These are phyloP conservation scores for Zygosaccharomyces sapae DNA, from an alignment of 1,139 yeast genomes.

Conservation along the genomic window DNA sequence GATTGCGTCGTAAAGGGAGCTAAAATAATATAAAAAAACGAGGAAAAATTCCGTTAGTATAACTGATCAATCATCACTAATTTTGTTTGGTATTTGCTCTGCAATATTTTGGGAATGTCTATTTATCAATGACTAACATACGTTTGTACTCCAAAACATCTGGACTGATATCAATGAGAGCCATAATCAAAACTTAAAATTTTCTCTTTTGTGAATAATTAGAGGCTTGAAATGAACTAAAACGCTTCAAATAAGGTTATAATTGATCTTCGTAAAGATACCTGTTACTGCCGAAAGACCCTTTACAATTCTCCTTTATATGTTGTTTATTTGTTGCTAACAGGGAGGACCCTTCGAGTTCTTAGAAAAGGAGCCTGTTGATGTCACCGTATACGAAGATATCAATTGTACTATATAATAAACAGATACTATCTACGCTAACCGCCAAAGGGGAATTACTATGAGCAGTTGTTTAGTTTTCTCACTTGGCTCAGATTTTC, in stretches of 20 bases:
- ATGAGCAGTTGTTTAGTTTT: background rate
- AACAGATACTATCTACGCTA: background rate
- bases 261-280: background rate
- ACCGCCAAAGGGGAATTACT: background rate
- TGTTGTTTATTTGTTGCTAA: constrained; percentile 6
- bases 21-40: constrained; percentile 10
- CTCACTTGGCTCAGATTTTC: background rate
- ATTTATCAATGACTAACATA: constrained; percentile 41
- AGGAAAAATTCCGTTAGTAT: background rate
- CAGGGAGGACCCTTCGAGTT: constrained; percentile 2
- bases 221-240: background rate
- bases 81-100: background rate
- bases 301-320: constrained; percentile 4
- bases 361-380: constrained; percentile 4
- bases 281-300: constrained; percentile 1
- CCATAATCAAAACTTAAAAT: constrained; percentile 16
- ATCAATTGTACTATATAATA: background rate
- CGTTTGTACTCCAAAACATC: constrained; percentile 60
- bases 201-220: background rate
- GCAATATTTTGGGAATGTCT: background rate
- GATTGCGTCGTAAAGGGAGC: constrained; percentile 69
- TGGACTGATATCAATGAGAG: constrained; percentile 37
- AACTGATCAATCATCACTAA: background rate
- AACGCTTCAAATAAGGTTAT: background rate
- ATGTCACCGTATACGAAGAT: background rate